Evolutionary conservation across 75 land plant genomes (phyloP), one percentile per base, ranked within the genome.

Genomic region (Selaginella moellendorffii): DNA sequence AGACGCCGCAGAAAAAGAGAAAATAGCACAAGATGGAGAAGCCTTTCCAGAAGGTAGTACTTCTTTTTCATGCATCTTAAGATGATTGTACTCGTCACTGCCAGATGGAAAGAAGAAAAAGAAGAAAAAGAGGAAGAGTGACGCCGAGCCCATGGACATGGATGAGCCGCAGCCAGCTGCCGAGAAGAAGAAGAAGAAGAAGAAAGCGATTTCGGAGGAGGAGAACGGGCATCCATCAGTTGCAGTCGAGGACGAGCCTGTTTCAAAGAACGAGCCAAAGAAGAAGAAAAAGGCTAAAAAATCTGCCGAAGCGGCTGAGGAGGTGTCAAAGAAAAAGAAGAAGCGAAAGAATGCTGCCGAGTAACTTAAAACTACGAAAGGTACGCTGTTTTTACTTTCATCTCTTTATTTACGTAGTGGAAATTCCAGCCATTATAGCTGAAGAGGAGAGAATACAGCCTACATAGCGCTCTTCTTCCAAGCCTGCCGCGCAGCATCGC

Each of bases 231-330:
- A 68, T 31, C 26, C 53, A 69, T 12, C 58, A 36, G 79, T 58
- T 0, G 12, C 19, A n/a, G 70, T 59, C 2, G 22, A 31, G 0
- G 71, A 68, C 12, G 42, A 78, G 18, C 69, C 63, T 27, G 74
- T 54, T 26, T 61, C 76, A 10, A 59, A 66, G 63, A 71, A 71
- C 24, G 73, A 78, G 76, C 73, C 70, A 54, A 78, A 73, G 31
- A 77, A 72, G 63, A 78, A 78, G 70, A 62, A n/a, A 22, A 68
- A 24, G 19, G 63, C n/a, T n/a, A n/a, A n/a, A n/a, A n/a, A n/a
- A n/a, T n/a, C n/a, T n/a, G n/a, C n/a, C n/a, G n/a, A n/a, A n/a
- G n/a, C n/a, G n/a, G n/a, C n/a, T n/a, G n/a, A n/a, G n/a, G n/a
- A n/a, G n/a, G n/a, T n/a, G n/a, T n/a, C n/a, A 5, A 36, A 36